Base-by-base conservation (phyloP, 2,329 filamentous ascomycete species). In the Alternaria alternata region DNA sequence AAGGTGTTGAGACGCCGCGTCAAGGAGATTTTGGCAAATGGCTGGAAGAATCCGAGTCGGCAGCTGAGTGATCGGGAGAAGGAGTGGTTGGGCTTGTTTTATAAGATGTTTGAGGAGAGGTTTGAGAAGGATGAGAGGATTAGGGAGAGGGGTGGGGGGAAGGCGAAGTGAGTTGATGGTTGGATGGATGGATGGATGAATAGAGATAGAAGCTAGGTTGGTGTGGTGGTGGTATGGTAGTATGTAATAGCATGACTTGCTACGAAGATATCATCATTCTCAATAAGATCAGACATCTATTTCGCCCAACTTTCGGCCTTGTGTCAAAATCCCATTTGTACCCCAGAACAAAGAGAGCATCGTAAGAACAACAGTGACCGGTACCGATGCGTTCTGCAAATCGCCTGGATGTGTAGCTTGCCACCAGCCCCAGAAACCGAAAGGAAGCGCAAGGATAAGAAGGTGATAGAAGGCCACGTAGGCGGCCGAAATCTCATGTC, bases 1-100 rank as follows among this genome's bases (percentile, higher is more conserved):
- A 97, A 97, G 79, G 87, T 89, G 6, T 81, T 98, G 54, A 87
- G 93, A 20, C 82, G 84, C 2, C 86, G 91, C 26, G 82, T 97
- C 18, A 88, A 90, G 65, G 93, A 96, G 66, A 86, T 96, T 41
- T 82, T 96, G 47, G 87, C 87, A 1, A 84, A 86, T 30, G 85
- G 87, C 22, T 93, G 96, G 81, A 90, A 88, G 78, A 77, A 74
- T 41, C 80, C 82, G 5, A 78, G 78, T 1, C 64, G 78, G 18
- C 73, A 76, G 51, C 22, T 83, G 56, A 73, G 73, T 3, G 76
- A 76, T 43, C 74, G 78, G 41, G 77, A 81, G 63, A 74, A 65
- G 55, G 73, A 79, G 59, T 84, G 82, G 82, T 67, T 83, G 69
- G 77, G 75, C 3, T 51, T 78, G 38, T 75, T 78, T 32, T 66